Base-by-base conservation (phyloP, 73 alveolate genomes). In the Tetrahymena thermophila region DNA sequence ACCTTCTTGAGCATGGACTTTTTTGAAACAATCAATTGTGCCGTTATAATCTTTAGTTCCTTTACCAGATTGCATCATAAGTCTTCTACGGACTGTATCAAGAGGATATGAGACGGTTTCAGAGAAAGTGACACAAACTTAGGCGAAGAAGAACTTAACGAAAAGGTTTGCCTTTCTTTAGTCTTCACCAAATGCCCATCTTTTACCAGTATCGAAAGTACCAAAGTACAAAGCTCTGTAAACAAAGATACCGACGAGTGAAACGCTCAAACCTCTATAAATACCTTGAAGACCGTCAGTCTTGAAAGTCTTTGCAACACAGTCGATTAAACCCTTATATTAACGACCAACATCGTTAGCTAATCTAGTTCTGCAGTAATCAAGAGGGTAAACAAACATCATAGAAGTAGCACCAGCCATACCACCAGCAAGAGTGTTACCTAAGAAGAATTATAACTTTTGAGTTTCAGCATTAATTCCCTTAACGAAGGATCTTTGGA, bases 221-320 rank as follows among this genome's bases (percentile, higher is more conserved):
- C 99, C 99, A 97, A 98, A 98, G 97, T 98, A 98, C 43, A 98
- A 95, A 34, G 99, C 99, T 94, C 99, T 94, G 98, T 98, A 98
- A 94, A 96, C 96, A 89, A 98, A 96, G 96, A 98, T 98, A 35
- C 99, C 99, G 35, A 94, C 56, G 56, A 95, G 57, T 31, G 98
- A 97, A 93, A 99, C 97, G 57, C 98, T 99, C 85, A 98, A 98
- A 43, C 99, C 99, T 94, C 98, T 95, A 97, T 98, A 99, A 89
- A 98, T 96, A 6, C 99, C 99, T n/a, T 21, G 38, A 83, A 96
- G 85, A 35, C 99, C 99, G 85, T 98, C 99, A 38, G 97, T 84
- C 97, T 96, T 96, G 84, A 84, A 94, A n/a, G 96, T 97, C 95
- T 97, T 96, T 35, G 85, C 84, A 43, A 94, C 56, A 56, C 98